A percentile compares a stretch with the other conserved stretches of the same genome.
Evolutionary conservation across 371 early-diverging fungal genomes (phyloP).

Genomic region (Caulochytrium protostelioides): DNA sequence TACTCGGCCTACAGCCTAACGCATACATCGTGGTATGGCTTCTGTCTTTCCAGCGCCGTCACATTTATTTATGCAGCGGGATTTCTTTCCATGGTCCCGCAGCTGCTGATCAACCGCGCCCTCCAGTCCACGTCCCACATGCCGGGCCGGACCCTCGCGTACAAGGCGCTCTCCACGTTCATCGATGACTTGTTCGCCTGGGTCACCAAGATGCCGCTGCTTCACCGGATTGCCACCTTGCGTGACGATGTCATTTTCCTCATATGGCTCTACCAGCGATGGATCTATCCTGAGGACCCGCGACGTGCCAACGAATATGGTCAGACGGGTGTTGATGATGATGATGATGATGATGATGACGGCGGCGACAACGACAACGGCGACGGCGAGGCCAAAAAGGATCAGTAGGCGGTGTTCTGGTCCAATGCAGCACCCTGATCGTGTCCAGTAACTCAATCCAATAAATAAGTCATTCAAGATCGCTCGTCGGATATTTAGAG

Average conservation of each 20-base stretch:
- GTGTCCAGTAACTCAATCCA: too few species aligned
- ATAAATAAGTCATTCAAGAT: too few species aligned
- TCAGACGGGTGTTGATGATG: constrained; percentile 42
- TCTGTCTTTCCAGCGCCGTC: not conserved
- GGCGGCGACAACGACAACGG: constrained; percentile 11
- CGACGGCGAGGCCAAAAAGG: constrained; percentile 3
- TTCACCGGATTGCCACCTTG: constrained; percentile 79
- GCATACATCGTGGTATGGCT: not conserved
- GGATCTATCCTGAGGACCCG: constrained; percentile 65
- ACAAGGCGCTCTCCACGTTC: constrained; percentile 30
- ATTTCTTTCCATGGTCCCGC: constrained; percentile 81
- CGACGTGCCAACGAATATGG: constrained; percentile 74
- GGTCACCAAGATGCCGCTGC: constrained; percentile 80
- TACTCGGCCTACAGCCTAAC: constrained; percentile 26
- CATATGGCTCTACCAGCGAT: constrained; percentile 43
- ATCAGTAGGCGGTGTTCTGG: too few species aligned
- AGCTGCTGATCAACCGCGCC: constrained; percentile 76
- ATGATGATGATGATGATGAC: constrained; percentile 9
- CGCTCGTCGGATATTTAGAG: too few species aligned
- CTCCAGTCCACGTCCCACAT: constrained; percentile 80
- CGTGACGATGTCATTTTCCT: constrained; percentile 42
- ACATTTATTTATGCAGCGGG: constrained; percentile 51
- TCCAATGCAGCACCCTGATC: too few species aligned
- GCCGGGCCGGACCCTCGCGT: constrained; percentile 83
- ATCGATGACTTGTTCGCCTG: constrained; percentile 82